Evolutionary conservation across 2,329 filamentous ascomycete genomes (phyloP), one percentile per base, ranked within the genome.

Genomic region (Plenodomus tracheiphilus): DNA sequence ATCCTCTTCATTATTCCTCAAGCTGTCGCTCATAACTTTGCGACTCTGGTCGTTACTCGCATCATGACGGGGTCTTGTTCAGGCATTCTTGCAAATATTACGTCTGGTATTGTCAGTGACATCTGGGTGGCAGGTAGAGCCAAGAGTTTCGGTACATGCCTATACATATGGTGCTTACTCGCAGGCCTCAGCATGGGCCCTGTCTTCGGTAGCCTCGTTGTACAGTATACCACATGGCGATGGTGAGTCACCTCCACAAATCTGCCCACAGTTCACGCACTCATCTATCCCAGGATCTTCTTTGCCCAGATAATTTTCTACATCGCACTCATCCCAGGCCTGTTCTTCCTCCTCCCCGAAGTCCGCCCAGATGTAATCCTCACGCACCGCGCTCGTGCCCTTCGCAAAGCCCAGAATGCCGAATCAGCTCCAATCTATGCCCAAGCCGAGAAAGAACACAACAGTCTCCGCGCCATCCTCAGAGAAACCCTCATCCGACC

Each of bases 321-420:
- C 37, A 75, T 69, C 17, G 70, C 69, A 2, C 57, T 79, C 1
- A 64, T 78, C 38, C 64, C 75, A 0, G 39, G 77, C 1, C 66
- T 78, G 36, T 74, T 67, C 56, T 45, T 78, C 2, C 59, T 69
- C 7, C 63, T 82, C 8, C 70, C 69, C 2, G 80, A 82, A 55
- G 76, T 76, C n/a, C 72, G 79, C 15, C 69, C 69, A 1, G 70
- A 73, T 18, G 74, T 80, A 5, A 74, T 81, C n/a, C 70, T 81
- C 2, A 59, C 68, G 17, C 61, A 61, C 9, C 69, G 68, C 21
- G 74, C 75, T 2, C 62, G 49, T 20, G 44, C 46, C 9, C 54
- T 77, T 11, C 69, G 74, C 11, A 54, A 61, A 1, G 6, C 7
- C 9, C 28, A 32, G 15, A 11, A 32, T 11, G 38, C 62, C 43